phyloP scores from a whole-genome alignment of 495 filamentous ascomycete genomes.

The Haplographium delicatum region DNA sequence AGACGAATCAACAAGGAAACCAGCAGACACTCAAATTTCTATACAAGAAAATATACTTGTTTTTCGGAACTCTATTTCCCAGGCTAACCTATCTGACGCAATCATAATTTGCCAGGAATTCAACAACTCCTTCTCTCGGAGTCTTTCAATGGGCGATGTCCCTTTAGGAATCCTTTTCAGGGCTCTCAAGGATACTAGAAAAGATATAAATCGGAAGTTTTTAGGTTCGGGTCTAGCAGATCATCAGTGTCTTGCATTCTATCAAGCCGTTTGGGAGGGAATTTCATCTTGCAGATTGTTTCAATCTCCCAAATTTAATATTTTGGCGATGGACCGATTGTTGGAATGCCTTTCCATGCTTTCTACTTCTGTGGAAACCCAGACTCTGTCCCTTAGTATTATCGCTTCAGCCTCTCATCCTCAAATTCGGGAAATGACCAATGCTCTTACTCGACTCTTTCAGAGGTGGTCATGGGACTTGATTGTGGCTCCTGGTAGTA shows the following conservation, averaged over 20 bases:
- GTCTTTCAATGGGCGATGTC: constrained; percentile 15
- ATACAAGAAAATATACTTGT: constrained; percentile 2
- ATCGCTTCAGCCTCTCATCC: constrained; percentile 4
- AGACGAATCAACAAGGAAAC: not conserved
- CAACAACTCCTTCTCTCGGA: constrained; percentile 13
- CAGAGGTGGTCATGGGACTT: no score
- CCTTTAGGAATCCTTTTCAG: not conserved
- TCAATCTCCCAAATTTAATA: constrained; percentile 7
- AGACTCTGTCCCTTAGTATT: constrained; percentile 5
- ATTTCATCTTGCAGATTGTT: constrained; percentile 12
- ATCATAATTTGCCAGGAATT: constrained; percentile 2
- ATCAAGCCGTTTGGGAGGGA: constrained; percentile 18
- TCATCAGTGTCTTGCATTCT: constrained; percentile 3
- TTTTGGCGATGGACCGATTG: constrained; percentile 7
- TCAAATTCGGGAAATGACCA: constrained; percentile 10
- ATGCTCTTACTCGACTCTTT: no score
- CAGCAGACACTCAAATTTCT: not conserved
- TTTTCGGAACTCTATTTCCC: constrained; percentile 1
- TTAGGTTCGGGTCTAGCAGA: not conserved
- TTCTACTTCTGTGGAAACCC: not conserved
- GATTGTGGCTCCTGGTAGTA: no score
- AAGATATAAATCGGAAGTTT: not conserved
- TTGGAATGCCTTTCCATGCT: constrained; percentile 4
- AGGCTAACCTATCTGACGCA: not conserved
- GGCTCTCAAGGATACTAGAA: constrained; percentile 2